A percentile compares a stretch with the other conserved stretches of the same genome.
phyloP scores from a whole-genome alignment of 2,329 filamentous ascomycete genomes.

The Claviceps capensis region DNA sequence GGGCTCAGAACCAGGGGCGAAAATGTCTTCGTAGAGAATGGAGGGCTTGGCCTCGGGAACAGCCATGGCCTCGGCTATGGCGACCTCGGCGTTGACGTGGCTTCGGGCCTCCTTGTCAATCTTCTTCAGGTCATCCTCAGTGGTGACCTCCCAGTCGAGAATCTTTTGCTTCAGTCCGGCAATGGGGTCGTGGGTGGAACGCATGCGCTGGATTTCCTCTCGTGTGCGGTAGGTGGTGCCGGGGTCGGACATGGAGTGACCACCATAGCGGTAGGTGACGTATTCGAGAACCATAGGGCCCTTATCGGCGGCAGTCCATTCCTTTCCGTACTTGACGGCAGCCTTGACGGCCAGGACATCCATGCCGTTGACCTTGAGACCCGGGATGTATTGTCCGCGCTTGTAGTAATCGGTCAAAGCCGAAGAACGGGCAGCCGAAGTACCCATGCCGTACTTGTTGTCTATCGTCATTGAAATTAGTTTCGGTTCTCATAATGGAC shows the following conservation, averaged over 20 bases:
- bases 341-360: conserved; percentile 96
- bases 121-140: conserved; percentile 88
- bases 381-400: conserved; percentile 98
- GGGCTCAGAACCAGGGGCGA: conserved; percentile 78
- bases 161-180: conserved; percentile 97
- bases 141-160: conserved; percentile 82
- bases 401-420: conserved; percentile 99
- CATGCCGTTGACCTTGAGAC: conserved; percentile 99
- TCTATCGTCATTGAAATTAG: conserved; percentile 36
- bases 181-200: conserved; percentile 95
- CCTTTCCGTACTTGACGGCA: conserved; percentile 84
- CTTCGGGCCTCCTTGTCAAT: conserved; percentile 88
- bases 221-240: conserved; percentile 98
- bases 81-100: conserved; percentile 81
- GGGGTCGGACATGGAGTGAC: conserved; percentile 99
- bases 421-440: conserved; percentile 82
- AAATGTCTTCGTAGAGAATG: conserved; percentile 94
- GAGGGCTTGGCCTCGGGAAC: conserved; percentile 63
- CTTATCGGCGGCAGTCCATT: conserved; percentile 70
- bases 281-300: conserved; percentile 96
- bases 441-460: conserved; percentile 99
- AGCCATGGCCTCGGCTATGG: conserved; percentile 77
- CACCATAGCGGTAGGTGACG: conserved; percentile 97
- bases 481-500: too few species aligned
- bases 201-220: conserved; percentile 99